These are phyloP conservation scores for Vitis amurensis DNA, from an alignment of 164 flowering plant species.

Conservation along the genomic window DNA sequence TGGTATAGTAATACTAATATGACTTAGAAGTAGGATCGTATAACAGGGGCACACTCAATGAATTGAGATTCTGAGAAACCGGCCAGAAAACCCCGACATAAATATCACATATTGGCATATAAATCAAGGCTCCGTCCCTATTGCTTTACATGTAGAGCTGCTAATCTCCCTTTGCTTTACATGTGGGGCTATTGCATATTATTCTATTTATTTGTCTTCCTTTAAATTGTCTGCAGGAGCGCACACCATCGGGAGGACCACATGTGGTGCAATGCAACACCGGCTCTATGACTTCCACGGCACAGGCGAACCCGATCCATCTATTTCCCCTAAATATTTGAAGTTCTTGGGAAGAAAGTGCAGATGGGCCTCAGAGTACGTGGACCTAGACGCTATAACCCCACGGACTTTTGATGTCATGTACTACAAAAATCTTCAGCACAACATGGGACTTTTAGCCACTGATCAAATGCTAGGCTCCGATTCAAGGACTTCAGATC, in stretches of 20 bases:
- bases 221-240: constrained; percentile 39
- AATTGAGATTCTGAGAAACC: no score
- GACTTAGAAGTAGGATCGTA: no score
- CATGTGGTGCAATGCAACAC: constrained; percentile 54
- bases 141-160: no score
- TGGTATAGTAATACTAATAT: no score
- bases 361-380: constrained; percentile 59
- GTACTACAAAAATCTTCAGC: constrained; percentile 61
- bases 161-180: no score
- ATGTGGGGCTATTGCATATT: no score
- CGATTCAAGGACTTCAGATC: constrained; percentile 50
- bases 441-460: constrained; percentile 54
- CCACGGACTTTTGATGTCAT: constrained; percentile 53
- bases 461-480: constrained; percentile 59
- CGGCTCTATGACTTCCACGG: constrained; percentile 55
- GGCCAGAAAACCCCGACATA: no score
- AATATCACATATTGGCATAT: no score
- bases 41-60: no score
- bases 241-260: constrained; percentile 73
- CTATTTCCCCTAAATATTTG: constrained; percentile 41
- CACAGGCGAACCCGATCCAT: constrained; percentile 48
- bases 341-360: constrained; percentile 69
- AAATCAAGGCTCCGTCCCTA: no score
- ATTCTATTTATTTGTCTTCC: no score
- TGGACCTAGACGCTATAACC: constrained; percentile 62